Percentiles rank a stretch among this genome's conserved stretches.
Conservation (phyloP, 306 rosid species). For the Dryas alaskensis region DNA sequence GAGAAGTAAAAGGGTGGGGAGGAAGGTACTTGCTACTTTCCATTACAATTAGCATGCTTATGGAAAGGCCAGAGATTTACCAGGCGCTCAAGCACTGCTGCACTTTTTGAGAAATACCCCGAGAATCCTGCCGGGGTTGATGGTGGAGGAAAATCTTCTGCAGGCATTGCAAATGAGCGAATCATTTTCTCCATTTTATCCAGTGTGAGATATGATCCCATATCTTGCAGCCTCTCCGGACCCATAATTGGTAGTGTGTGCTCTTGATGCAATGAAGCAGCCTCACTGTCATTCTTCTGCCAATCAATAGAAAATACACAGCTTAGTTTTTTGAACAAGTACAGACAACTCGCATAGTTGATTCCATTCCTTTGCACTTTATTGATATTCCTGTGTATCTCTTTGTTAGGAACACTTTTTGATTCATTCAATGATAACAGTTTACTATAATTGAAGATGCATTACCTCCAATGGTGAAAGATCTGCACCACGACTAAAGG, state of each 20-base stretch:
- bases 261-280: conserved; percentile 81
- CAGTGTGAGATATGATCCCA: conserved; percentile 74
- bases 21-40: conserved; percentile 38
- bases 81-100: conserved; percentile 83
- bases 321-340: conserved; percentile 16
- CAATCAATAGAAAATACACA: conserved; percentile 19
- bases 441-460: conserved; percentile 17
- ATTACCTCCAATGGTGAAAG: conserved; percentile 89
- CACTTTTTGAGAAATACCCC: conserved; percentile 83
- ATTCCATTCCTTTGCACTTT: neutral
- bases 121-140: conserved; percentile 83
- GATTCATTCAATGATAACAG: conserved; percentile 6
- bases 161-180: conserved; percentile 99
- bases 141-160: conserved; percentile 95
- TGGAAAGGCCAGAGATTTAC: conserved; percentile 96
- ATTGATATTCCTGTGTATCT: neutral
- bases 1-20: neutral
- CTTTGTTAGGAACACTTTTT: neutral
- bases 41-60: conserved; percentile 46
- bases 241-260: conserved; percentile 91
- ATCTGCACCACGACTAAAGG: conserved; percentile 97
- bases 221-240: conserved; percentile 92
- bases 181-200: conserved; percentile 88
- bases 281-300: conserved; percentile 70
- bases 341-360: neutral